Evolutionary conservation across 1,284 basidiomycete genomes (phyloP).

Genomic region (Ustilago xerochloae): DNA sequence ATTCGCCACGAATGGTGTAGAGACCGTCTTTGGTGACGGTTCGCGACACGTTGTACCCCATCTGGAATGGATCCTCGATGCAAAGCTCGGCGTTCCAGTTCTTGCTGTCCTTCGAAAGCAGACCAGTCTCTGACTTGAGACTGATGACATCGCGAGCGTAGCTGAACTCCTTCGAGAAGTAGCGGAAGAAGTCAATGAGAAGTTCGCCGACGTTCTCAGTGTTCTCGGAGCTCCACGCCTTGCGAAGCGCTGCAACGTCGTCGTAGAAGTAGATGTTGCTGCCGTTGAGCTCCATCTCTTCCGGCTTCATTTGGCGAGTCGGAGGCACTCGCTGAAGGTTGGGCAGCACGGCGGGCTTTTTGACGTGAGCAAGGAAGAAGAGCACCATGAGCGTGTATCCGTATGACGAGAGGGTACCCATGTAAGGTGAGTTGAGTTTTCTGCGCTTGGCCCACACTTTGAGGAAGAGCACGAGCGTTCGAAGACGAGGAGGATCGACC

Average conservation of each 20-base stretch:
- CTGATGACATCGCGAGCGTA: slow-evolving; percentile 93
- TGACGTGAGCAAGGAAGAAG: slow-evolving; percentile 96
- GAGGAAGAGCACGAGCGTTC: slow-evolving; percentile 94
- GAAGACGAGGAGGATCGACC: slow-evolving; percentile 91
- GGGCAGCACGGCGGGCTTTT: slow-evolving; percentile 70
- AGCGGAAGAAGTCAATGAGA: slow-evolving; percentile 97
- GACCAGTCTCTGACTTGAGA: slow-evolving; percentile 79
- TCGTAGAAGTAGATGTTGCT: slow-evolving; percentile 85
- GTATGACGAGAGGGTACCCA: slow-evolving; percentile 95
- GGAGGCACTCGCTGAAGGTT: slow-evolving; percentile 69
- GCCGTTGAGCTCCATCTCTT: slow-evolving; percentile 79
- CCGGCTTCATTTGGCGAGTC: slow-evolving; percentile 66
- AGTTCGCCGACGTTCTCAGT: slow-evolving; percentile 92
- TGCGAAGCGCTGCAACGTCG: slow-evolving; percentile 89
- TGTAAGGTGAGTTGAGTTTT: slow-evolving; percentile 98
- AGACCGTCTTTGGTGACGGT: slow-evolving; percentile 96
- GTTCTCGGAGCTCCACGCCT: slow-evolving; percentile 93
- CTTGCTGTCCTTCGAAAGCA: slow-evolving; percentile 88
- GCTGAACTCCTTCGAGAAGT: slow-evolving; percentile 90
- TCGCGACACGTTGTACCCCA: slow-evolving; percentile 91
- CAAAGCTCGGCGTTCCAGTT: slow-evolving; percentile 85
- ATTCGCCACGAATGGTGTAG: slow-evolving; percentile 96
- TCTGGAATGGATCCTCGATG: slow-evolving; percentile 91
- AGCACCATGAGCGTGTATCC: slow-evolving; percentile 97
- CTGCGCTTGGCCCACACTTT: slow-evolving; percentile 99